Base-by-base conservation (phyloP, 2,329 filamentous ascomycete species). In the Paramyrothecium sp. region DNA sequence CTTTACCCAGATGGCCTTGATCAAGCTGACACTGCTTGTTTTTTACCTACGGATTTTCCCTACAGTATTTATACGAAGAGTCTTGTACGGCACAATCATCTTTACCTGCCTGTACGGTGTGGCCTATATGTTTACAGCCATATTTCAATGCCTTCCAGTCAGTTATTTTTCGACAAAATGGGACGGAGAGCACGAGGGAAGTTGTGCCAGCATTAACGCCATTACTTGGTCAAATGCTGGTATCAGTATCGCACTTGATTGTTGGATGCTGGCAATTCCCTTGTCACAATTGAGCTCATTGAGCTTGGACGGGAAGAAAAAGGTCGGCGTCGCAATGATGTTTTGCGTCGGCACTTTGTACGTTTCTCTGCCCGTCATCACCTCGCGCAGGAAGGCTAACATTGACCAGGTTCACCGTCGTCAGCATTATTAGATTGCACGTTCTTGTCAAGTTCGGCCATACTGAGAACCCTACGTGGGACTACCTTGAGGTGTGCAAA, bases 1-100 rank as follows among this genome's bases (percentile, higher is more conserved):
- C 65, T 79, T 81, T 62, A 56, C 68, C 3, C 67, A 75, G 20
- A 65, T 80, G 13, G 67, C 75, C n/a, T 64, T 80, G 47, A 73
- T 79, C 41, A 81, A 82, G 60, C 66, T 80, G 23, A 76, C 79
- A 5, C 72, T 84, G 47, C 70, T 83, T 12, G 69, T 79, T 60
- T 81, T 84, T 67, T 83, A 81, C 64, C 69, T 80, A 33, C 75
- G 78, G 51, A 77, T 84, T 54, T 84, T 84, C 59, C 78, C 78
- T 0, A 62, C 65, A 1, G 59, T 55, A 2, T 58, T 53, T 12
- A 70, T 80, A 21, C 71, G 72, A 23, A 67, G 68, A 7, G 49
- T 77, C 12, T 66, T 80, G 7, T 74, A 71, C 65, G 71, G 55
- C 46, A 75, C 76, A 1, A 61, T 79, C 22, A 63, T 60, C 21